Evolutionary conservation across 805 yeast genomes (phyloP), one percentile per base, ranked within the genome.

Genomic region (Kluyveromyces starmeri): DNA sequence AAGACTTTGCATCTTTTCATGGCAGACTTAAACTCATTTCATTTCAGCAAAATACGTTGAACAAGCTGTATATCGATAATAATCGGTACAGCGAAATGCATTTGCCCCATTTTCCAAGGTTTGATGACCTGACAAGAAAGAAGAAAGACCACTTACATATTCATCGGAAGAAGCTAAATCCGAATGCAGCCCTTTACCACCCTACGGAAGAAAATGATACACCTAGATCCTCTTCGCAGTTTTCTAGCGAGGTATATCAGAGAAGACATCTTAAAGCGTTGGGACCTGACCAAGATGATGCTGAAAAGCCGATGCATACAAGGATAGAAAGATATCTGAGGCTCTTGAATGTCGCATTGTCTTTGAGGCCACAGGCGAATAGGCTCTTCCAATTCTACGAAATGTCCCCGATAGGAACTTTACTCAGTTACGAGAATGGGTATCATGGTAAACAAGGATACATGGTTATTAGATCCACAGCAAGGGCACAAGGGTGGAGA

Each of bases 401-500:
- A 49, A 61, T 92, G 11, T 86, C 96, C 0, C 94, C 95, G 1
- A 71, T 92, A 43, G 83, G 95, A 5, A 75, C 92, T 7, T 64
- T 86, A 31, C 63, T 92, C 26, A 78, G 89, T 32, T 78, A 83
- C 43, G 98, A 92, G 55, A 71, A 75, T 19, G 81, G 83, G 0
- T 81, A 68, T 50, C 75, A 75, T 37, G 95, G 97, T 1, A 92
- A 86, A 48, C 96, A 92, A 58, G 99, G 98, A 2, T 73, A 75
- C 33, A 57, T 89, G 38, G 73, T 82, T 36, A 73, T 88, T 30
- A 75, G 86, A 14, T 79, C 95, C 1, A 75, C 85, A 0, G 89
- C 97, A 0, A 75, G 75, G 42, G 69, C 86, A 1, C 94, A 85
- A 53, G 97, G 98, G 2, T 92, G 98, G 97, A 68, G 94, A 46